Conservation (phyloP, 2,329 filamentous ascomycete species). For the Epicoccum sorghinum region DNA sequence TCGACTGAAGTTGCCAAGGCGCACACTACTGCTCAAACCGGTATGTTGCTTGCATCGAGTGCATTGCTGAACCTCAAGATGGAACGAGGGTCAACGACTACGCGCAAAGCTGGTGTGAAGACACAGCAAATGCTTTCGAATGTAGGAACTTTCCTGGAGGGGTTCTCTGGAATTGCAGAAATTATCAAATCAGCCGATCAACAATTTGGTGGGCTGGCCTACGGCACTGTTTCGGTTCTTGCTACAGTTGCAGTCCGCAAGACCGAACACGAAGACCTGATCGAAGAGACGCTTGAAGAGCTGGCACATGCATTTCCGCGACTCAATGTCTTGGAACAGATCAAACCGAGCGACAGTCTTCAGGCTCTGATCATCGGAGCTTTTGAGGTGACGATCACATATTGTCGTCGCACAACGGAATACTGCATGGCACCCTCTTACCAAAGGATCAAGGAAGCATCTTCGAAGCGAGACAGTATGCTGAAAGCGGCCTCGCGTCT, state of each 20-base stretch:
- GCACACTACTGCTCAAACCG: background rate
- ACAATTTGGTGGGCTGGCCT: slow-evolving; percentile 15
- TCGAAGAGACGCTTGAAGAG: slow-evolving; percentile 7
- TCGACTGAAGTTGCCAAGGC: background rate
- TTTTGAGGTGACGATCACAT: background rate
- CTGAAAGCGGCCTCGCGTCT: background rate
- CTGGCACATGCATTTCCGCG: slow-evolving; percentile 12
- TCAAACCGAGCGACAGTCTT: background rate
- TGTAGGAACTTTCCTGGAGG: slow-evolving; percentile 1
- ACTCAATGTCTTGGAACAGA: background rate
- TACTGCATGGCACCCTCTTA: background rate
- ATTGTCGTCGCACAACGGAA: slow-evolving; percentile 5
- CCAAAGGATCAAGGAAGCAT: background rate
- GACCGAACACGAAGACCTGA: slow-evolving; percentile 1
- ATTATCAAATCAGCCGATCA: slow-evolving; percentile 7
- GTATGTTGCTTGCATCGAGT: background rate
- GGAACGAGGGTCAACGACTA: background rate
- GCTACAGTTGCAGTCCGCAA: slow-evolving; percentile 3
- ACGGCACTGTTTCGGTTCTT: slow-evolving; percentile 9
- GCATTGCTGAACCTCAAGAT: background rate
- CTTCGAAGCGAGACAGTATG: background rate
- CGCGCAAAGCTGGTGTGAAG: background rate
- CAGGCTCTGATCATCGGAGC: background rate
- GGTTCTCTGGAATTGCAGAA: slow-evolving; percentile 10
- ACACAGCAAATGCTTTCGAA: background rate